Evolutionary conservation across 208 protist species (phyloP).

Genomic region (Phytomonas francai): DNA sequence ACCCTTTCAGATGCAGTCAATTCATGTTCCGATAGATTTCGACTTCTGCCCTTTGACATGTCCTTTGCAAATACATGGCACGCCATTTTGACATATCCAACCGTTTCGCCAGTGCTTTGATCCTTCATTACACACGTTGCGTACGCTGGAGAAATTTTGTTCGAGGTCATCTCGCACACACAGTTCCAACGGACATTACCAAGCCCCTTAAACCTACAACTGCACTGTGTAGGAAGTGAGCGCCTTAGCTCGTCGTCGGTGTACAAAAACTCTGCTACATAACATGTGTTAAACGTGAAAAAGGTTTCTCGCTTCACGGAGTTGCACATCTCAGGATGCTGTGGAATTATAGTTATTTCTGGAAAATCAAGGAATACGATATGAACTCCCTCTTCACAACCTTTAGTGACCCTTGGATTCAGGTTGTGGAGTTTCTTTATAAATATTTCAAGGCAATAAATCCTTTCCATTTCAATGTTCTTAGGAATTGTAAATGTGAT

Average conservation of each 20-base stretch:
- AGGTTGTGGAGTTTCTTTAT: not conserved
- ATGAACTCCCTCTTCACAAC: not conserved
- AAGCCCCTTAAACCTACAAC: not conserved
- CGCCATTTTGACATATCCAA: constrained; percentile 78
- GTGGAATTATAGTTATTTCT: constrained; percentile 3
- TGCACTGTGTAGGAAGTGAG: not conserved
- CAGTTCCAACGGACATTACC: not conserved
- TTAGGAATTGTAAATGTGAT: not conserved
- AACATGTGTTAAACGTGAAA: constrained; percentile 6
- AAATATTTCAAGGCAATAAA: not conserved
- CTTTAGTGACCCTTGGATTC: not conserved
- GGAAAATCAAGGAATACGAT: constrained; percentile 1
- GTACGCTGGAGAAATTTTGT: constrained; percentile 12
- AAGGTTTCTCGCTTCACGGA: not conserved
- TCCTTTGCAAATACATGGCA: constrained; percentile 39
- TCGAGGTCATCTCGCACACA: not conserved
- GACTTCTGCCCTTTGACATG: constrained; percentile 1
- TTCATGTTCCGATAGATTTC: not conserved
- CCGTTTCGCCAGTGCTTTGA: constrained; percentile 19
- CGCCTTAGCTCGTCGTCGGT: not conserved
- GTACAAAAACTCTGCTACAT: not conserved
- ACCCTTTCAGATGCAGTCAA: not conserved
- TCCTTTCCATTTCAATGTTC: not conserved
- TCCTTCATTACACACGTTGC: constrained; percentile 42
- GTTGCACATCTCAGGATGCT: not conserved